Base-by-base conservation (phyloP, 2,329 filamentous ascomycete genomes). In the Curvularia sp. region DNA sequence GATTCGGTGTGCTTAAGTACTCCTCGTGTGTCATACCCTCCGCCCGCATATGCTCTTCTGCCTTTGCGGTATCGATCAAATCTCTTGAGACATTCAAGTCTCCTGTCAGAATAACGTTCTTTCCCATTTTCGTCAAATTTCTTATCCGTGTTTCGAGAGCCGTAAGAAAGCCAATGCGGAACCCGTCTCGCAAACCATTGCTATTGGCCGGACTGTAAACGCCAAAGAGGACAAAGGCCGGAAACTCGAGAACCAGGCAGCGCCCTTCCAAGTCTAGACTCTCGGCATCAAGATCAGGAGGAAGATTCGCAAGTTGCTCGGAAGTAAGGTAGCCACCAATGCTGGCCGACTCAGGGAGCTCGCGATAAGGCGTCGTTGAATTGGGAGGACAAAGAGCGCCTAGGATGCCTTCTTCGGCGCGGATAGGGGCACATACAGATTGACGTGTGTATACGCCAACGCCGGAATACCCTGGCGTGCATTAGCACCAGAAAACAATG, bases 371-470 rank as follows among this genome's bases (percentile, higher is more conserved):
- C 3, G 82, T 88, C 1, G 86, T 83, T 0, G 89, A 90, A 66
- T 87, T 90, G 0, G 92, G 91, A 5, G 89, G 86, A 44, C 85
- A 88, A 13, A 97, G 84, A 5, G 92, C 81, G 15, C 95, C 95
- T 0, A 92, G 89, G 53, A 99, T 83, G n/a, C 95, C 95, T 80
- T 98, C 94, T 78, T 99, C 95, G 3, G 93, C 94, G 60, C 89
- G 87, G 26, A 97, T 91, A 0, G 95, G 95, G 3, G 88, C 86
- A 76, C 95, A 98, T 35, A 86, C 89, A 4, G 90, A 85, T 73
- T 91, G 95, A n/a, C 92, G 87, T 0, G 93, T 97, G 78, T 97
- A 99, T 35, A 99, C 92, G 3, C 90, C 95, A 1, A 99, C 94
- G 1, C 95, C 95, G 26, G 94, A 96, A 75, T 98, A 99, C 24